Base-by-base conservation (phyloP, 495 filamentous ascomycete genomes). In the Penicillium herquei region DNA sequence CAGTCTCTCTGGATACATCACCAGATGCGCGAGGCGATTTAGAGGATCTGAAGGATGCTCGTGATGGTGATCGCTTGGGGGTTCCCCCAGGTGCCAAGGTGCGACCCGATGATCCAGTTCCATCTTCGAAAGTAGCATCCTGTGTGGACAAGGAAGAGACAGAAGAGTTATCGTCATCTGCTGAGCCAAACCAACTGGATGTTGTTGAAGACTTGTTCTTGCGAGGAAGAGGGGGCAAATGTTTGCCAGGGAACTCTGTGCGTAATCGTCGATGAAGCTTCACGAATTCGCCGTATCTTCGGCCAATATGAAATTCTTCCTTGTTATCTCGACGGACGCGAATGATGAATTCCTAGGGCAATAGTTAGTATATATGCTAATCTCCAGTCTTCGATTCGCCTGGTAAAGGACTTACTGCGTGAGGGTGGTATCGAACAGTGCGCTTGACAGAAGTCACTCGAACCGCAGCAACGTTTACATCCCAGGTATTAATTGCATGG, bases 391-490 rank as follows among this genome's bases (percentile, higher is more conserved):
- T 35, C 8, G 10, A 33, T 47, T 71, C 6, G 11, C 14, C n/a
- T 6, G 3, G 13, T 0, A 31, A 26, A 10, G 12, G 17, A 60
- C 87, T 70, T 76, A 96, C 92, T 51, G 94, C 91, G 78, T 98
- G 95, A 63, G 89, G 87, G 70, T 96, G 95, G 62, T 93, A 85
- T 47, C 94, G 78, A 32, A 98, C 83, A 35, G 92, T 96, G 65
- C 92, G 84, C 80, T 93, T 94, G 35, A 91, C 77, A 17, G 81
- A 84, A 5, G 82, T 88, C 2, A 89, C 87, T 45, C 92, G 82
- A 44, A 98, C 94, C 26, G 87, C 90, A 14, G 92, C 92, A 50
- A 98, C 88, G 74, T 98, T 98, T 56, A 98, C 84, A 70, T 97
- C 92, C 94, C 94, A 98, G 7, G 90, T 92, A 72, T 98, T 90